Conservation (phyloP, 2,329 filamentous ascomycete genomes). For the Aspergillus candidus region DNA sequence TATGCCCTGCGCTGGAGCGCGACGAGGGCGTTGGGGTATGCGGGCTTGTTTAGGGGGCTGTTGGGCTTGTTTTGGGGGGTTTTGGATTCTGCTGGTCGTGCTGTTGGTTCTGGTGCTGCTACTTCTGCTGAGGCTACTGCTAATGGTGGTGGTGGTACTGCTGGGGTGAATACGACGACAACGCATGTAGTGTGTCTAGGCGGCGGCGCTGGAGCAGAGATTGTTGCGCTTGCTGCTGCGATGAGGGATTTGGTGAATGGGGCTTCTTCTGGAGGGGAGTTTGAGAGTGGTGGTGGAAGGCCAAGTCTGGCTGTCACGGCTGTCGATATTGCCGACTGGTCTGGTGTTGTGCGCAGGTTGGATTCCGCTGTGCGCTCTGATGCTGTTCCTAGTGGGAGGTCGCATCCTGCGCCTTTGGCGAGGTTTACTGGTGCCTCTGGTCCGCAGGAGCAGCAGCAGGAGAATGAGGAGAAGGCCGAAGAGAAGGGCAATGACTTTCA, state of each 20-base stretch:
- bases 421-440: background rate
- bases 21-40: constrained; percentile 74
- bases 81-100: background rate
- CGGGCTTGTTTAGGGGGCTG: constrained; percentile 48
- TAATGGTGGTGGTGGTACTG: too few relatives aligned
- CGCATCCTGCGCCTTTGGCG: constrained; percentile 26
- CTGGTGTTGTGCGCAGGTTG: constrained; percentile 54
- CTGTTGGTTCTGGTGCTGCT: background rate
- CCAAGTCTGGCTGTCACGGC: constrained; percentile 49
- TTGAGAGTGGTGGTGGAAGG: background rate
- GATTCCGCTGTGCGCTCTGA: constrained; percentile 46
- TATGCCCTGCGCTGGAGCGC: constrained; percentile 93
- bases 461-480: background rate
- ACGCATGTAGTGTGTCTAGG: constrained; percentile 52
- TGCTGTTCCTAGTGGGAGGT: constrained; percentile 22
- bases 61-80: constrained; percentile 18
- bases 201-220: constrained; percentile 61
- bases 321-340: constrained; percentile 82
- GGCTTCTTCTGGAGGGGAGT: background rate
- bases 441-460: background rate
- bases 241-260: constrained; percentile 34
- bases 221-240: constrained; percentile 57
- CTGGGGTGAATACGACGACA: background rate
- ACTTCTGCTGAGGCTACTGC: background rate
- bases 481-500: constrained; percentile 13